These are phyloP conservation scores for Mortierella sp. DNA, from an alignment of 371 early-diverging fungal species.

Conservation along the genomic window DNA sequence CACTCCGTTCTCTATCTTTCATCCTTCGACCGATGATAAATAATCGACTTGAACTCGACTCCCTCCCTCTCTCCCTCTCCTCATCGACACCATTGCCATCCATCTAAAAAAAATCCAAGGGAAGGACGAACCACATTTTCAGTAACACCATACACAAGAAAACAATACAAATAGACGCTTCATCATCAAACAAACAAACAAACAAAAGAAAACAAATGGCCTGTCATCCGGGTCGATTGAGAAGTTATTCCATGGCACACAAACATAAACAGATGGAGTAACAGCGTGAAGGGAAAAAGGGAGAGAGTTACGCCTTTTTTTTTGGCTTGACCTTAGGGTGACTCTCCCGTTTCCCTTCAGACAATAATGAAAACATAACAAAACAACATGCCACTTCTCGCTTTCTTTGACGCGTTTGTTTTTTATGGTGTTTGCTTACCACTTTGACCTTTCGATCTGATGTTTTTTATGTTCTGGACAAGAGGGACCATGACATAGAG, in stretches of 20 bases:
- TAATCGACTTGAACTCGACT: neutral
- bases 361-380: neutral
- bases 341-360: neutral
- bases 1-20: neutral
- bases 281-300: neutral
- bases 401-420: neutral
- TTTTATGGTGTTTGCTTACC: neutral
- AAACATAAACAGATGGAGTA: neutral
- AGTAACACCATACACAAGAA: neutral
- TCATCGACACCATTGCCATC: neutral
- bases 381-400: neutral
- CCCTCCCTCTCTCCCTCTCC: neutral
- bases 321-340: neutral
- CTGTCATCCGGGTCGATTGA: too few species aligned
- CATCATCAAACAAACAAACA: neutral
- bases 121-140: slow-evolving; percentile 8
- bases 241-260: neutral
- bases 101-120: neutral
- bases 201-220: neutral
- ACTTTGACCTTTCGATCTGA: neutral
- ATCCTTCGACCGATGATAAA: neutral
- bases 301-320: neutral
- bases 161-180: neutral
- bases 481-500: neutral
- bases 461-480: neutral